Evolutionary conservation across 108 stramenopile genomes (phyloP), one percentile per base, ranked within the genome.

Genomic region (Fragilaria crotonensis): DNA sequence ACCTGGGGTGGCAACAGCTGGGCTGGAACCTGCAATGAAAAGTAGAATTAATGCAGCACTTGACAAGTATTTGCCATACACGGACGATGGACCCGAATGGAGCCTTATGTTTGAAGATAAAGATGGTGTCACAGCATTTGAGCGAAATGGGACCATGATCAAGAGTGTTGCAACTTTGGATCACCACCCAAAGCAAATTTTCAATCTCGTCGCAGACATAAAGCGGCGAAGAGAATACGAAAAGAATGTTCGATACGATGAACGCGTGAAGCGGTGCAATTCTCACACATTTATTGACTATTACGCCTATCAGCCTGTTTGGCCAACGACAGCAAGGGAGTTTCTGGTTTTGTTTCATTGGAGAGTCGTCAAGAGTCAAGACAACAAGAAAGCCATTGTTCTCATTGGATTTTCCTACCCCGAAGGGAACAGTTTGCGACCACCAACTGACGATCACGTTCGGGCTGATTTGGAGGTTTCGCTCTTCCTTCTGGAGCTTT

Each of bases 301-400:
- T 46, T 50, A 62, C 19, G 58, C 52, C 46, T 74, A 71, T 49
- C 60, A 58, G 11, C 58, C 72, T 28, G 73, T 82, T 2, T 82
- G 80, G 80, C 80, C 80, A 0, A 72, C 71, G 3, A 41, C 54
- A 3, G 32, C 65, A 2, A 54, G 80, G 31, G 80, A 82, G 33
- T 77, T 77, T 44, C 63, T 47, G 22, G 64, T 68, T 2, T 59
- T 63, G 1, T 58, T 57, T 25, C 72, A 68, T 52, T 82, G 80
- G 80, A 45, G 60, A 22, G 27, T 77, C 0, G 2, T 77, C 3
- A 51, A 49, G 30, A 25, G 23, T 20, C 21, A 3, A 21, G 25
- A 29, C 2, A 25, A 41, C 32, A 36, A 44, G 18, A 18, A 17
- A 2, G 76, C 67, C 0, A 61, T 71, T 7, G 51, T 48, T 48